Evolutionary conservation across 495 filamentous ascomycete genomes (phyloP).

Genomic region (Penicillium maclennaniae): DNA sequence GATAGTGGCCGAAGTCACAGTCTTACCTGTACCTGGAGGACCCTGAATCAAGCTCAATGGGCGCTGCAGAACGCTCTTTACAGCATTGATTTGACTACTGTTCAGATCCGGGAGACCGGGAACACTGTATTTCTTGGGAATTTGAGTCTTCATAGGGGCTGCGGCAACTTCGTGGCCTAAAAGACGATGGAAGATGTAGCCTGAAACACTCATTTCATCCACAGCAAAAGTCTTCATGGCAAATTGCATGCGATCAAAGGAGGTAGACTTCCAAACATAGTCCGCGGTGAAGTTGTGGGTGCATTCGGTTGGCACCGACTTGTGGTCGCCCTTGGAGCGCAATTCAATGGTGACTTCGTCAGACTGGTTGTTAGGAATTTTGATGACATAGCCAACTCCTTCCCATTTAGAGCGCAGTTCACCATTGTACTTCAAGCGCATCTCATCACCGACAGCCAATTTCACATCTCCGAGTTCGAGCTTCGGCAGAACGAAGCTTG

Average conservation of each 20-base stretch:
- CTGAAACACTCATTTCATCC: constrained; percentile 96
- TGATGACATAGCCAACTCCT: constrained; percentile 97
- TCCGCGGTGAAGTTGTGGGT: constrained; percentile 97
- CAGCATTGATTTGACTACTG: constrained; percentile 90
- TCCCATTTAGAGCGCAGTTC: constrained; percentile 95
- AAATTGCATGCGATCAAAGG: constrained; percentile 97
- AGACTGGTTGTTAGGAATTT: constrained; percentile 98
- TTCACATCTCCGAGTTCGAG: constrained; percentile 98
- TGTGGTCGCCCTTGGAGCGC: constrained; percentile 84
- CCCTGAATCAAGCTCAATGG: constrained; percentile 95
- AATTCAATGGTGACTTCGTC: constrained; percentile 97
- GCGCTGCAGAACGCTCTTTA: constrained; percentile 91
- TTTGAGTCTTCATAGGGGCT: constrained; percentile 91
- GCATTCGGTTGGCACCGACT: constrained; percentile 93
- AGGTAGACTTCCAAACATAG: constrained; percentile 99
- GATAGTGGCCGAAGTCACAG: constrained; percentile 97
- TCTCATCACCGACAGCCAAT: constrained; percentile 95
- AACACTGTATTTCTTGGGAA: constrained; percentile 95
- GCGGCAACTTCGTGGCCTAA: constrained; percentile 95
- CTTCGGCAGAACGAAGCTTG: constrained; percentile 94
- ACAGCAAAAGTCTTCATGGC: constrained; percentile 99
- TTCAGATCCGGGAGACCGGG: constrained; percentile 96
- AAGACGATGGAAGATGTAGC: constrained; percentile 97
- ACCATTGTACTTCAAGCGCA: constrained; percentile 94
- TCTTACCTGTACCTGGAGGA: constrained; percentile 96